These are phyloP conservation scores for Penicillium riverlandense DNA, from an alignment of 495 filamentous ascomycete species.

Conservation along the genomic window DNA sequence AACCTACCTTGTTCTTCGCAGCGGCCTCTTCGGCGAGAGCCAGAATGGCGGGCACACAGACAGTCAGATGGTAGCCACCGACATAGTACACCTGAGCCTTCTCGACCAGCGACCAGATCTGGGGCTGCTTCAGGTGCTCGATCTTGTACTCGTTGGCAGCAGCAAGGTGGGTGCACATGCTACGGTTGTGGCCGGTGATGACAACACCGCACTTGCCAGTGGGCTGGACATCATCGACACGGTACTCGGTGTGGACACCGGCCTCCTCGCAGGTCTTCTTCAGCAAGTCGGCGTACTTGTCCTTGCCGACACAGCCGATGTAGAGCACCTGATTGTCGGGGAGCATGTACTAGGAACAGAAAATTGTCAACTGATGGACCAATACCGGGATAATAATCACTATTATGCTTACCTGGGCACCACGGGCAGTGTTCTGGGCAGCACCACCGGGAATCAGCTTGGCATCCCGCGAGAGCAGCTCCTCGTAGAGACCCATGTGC, in stretches of 20 bases:
- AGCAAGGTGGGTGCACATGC: slow-evolving; percentile 90
- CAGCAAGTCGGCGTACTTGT: slow-evolving; percentile 85
- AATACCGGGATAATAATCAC: too few species aligned
- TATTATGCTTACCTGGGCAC: slow-evolving; percentile 56
- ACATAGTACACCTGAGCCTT: slow-evolving; percentile 84
- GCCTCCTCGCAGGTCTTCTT: slow-evolving; percentile 70
- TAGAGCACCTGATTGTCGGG: slow-evolving; percentile 80
- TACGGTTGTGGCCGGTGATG: slow-evolving; percentile 90
- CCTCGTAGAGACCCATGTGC: slow-evolving; percentile 84
- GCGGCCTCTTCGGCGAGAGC: slow-evolving; percentile 87
- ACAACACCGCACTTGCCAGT: slow-evolving; percentile 95
- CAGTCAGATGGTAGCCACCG: slow-evolving; percentile 83
- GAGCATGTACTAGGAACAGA: slow-evolving; percentile 67
- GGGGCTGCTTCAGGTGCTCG: slow-evolving; percentile 82
- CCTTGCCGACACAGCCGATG: slow-evolving; percentile 85
- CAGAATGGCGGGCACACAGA: slow-evolving; percentile 82
- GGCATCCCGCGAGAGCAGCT: slow-evolving; percentile 78
- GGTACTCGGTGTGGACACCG: slow-evolving; percentile 89
- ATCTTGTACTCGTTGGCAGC: slow-evolving; percentile 96
- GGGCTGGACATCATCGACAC: slow-evolving; percentile 67
- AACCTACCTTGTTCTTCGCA: slow-evolving; percentile 66
- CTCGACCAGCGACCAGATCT: slow-evolving; percentile 88
- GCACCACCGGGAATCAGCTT: slow-evolving; percentile 95
- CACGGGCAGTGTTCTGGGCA: slow-evolving; percentile 95
- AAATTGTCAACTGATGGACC: slow-evolving; percentile 2